Conservation (phyloP, 2,329 filamentous ascomycete genomes). For the Aspergillus intermedius region DNA sequence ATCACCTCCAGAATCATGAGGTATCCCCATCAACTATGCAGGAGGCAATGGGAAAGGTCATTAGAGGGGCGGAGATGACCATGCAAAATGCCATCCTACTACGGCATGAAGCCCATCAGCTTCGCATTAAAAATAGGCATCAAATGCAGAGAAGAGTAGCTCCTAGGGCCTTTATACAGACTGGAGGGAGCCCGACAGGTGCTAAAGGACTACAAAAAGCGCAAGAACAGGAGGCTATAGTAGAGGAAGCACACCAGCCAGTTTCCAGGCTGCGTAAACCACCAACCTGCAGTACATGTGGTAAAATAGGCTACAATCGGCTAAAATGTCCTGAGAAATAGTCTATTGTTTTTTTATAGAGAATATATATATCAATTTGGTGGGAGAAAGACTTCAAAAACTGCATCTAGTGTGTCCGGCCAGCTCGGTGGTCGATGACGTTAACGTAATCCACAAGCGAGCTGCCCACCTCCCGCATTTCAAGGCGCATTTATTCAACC, state of each 20-base stretch:
- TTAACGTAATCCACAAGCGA: too few species aligned
- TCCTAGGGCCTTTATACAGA: neutral
- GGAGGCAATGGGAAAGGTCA: neutral
- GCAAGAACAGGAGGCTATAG: neutral
- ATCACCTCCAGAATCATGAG: neutral
- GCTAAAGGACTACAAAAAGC: neutral
- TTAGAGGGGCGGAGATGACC: neutral
- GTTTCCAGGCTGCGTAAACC: neutral
- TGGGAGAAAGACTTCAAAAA: neutral
- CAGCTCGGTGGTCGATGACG: neutral
- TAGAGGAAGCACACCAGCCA: neutral
- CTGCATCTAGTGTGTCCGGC: neutral
- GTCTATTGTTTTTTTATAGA: neutral
- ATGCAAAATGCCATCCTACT: neutral
- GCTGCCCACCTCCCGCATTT: too few species aligned
- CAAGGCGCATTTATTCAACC: too few species aligned
- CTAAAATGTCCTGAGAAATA: neutral
- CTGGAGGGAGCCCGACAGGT: neutral
- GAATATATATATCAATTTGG: neutral
- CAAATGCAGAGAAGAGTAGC: neutral
- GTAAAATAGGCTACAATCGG: neutral
- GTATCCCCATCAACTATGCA: neutral
- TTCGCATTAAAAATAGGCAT: neutral
- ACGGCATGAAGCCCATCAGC: neutral
- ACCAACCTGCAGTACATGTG: neutral